Conservation (phyloP, 495 filamentous ascomycete species). For the Aspergillus sclerotioniger region DNA sequence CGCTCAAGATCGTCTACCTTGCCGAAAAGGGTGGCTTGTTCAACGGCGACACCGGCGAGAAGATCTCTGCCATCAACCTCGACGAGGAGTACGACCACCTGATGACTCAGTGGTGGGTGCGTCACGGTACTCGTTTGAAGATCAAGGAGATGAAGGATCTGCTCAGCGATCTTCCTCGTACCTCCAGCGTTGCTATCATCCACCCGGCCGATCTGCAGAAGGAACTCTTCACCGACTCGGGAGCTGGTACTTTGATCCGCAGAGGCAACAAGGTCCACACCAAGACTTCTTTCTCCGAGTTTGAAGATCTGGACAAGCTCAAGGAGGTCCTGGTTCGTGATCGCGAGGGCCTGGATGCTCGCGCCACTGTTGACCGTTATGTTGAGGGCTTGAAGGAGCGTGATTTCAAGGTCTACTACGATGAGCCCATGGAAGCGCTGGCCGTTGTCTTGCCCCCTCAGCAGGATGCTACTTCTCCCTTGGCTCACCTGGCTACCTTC, state of each 20-base stretch:
- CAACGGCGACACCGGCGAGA: constrained; percentile 88
- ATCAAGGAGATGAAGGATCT: constrained; percentile 98
- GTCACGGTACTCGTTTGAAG: constrained; percentile 93
- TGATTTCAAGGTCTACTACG: constrained; percentile 90
- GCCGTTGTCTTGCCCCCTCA: constrained; percentile 83
- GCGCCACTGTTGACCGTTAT: constrained; percentile 81
- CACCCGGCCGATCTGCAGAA: constrained; percentile 93
- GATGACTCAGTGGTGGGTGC: constrained; percentile 95
- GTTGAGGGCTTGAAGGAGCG: constrained; percentile 70
- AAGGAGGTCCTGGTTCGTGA: constrained; percentile 84
- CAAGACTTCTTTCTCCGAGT: constrained; percentile 69
- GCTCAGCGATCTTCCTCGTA: constrained; percentile 78
- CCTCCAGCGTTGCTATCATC: constrained; percentile 96
- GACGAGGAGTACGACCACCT: constrained; percentile 96
- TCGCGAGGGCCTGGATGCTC: constrained; percentile 79
- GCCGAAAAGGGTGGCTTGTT: constrained; percentile 97
- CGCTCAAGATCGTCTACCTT: constrained; percentile 96
- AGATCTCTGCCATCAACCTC: constrained; percentile 96
- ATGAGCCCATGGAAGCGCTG: constrained; percentile 93
- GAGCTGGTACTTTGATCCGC: constrained; percentile 91
- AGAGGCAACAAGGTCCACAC: constrained; percentile 87
- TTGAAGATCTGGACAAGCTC: constrained; percentile 71
- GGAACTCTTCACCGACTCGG: constrained; percentile 94
- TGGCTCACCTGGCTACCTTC: constrained; percentile 85
- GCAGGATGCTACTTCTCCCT: constrained; percentile 36